phyloP scores from a whole-genome alignment of 2,329 filamentous ascomycete species.

The Verticillium alfalfae region DNA sequence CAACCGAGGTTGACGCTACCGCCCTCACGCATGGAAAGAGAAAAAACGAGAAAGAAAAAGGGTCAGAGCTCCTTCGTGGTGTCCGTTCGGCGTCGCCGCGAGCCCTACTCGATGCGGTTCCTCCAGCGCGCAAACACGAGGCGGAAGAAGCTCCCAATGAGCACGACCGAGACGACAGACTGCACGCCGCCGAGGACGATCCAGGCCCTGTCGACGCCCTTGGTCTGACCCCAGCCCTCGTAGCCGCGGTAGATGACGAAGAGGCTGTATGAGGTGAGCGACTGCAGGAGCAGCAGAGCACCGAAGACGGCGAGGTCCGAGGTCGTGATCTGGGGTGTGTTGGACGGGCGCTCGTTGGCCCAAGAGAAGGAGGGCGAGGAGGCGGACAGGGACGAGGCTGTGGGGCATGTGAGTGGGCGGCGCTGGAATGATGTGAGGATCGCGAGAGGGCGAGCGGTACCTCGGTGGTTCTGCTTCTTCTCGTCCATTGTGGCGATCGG shows the following conservation, averaged over 20 bases:
- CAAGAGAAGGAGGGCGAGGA: background rate
- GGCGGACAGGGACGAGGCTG: background rate
- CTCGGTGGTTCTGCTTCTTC: background rate
- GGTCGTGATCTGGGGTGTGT: background rate
- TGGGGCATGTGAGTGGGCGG: background rate
- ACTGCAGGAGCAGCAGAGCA: background rate
- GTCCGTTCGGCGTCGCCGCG: too few species aligned
- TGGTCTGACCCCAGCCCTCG: background rate
- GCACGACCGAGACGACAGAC: background rate
- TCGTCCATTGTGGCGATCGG: background rate
- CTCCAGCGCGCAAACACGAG: background rate
- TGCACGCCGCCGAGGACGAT: background rate
- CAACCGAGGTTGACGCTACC: too few species aligned
- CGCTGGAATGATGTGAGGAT: background rate
- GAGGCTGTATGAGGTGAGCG: background rate
- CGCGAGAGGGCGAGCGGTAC: background rate
- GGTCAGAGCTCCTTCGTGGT: too few species aligned
- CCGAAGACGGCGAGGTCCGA: background rate
- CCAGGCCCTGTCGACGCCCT: background rate
- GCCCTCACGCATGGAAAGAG: too few species aligned
- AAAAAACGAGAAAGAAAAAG: too few species aligned
- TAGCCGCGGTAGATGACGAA: background rate
- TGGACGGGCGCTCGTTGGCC: background rate
- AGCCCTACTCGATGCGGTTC: background rate
- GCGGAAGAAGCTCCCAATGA: background rate